Evolutionary conservation across 106 monocot genomes (phyloP).

Genomic region (Dioscorea zingiberensis): DNA sequence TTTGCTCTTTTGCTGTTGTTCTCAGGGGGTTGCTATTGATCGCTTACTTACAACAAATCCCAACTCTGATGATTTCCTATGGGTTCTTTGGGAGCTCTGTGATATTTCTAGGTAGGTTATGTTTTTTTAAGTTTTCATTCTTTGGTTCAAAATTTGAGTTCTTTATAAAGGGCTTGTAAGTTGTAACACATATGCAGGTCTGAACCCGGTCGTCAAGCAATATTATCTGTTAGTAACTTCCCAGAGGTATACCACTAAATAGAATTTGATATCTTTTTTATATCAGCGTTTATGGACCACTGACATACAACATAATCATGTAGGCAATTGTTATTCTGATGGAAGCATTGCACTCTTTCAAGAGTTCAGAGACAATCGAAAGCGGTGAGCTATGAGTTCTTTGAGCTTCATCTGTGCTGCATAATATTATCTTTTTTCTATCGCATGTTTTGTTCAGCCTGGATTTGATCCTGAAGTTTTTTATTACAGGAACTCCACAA

Average conservation of each 20-base stretch:
- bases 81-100: constrained; percentile 97
- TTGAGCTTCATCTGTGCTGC: neutral
- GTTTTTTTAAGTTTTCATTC: neutral
- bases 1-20: neutral
- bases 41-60: constrained; percentile 55
- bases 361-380: constrained; percentile 48
- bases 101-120: constrained; percentile 68
- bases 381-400: constrained; percentile 32
- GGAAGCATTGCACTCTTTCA: constrained; percentile 65
- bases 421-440: neutral
- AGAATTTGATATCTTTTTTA: neutral
- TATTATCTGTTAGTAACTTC: constrained; percentile 57
- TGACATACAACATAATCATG: neutral
- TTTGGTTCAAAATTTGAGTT: constrained; percentile 1
- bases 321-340: constrained; percentile 75
- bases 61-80: constrained; percentile 77
- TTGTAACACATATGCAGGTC: constrained; percentile 47
- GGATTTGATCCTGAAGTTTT: neutral
- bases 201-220: constrained; percentile 86
- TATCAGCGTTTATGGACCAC: neutral
- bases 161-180: neutral
- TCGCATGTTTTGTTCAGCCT: neutral
- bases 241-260: constrained; percentile 54
- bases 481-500: constrained; percentile 44
- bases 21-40: constrained; percentile 67